Evolutionary conservation across 2,329 filamentous ascomycete genomes (phyloP).

Genomic region (Alternaria novae-zelandiae): DNA sequence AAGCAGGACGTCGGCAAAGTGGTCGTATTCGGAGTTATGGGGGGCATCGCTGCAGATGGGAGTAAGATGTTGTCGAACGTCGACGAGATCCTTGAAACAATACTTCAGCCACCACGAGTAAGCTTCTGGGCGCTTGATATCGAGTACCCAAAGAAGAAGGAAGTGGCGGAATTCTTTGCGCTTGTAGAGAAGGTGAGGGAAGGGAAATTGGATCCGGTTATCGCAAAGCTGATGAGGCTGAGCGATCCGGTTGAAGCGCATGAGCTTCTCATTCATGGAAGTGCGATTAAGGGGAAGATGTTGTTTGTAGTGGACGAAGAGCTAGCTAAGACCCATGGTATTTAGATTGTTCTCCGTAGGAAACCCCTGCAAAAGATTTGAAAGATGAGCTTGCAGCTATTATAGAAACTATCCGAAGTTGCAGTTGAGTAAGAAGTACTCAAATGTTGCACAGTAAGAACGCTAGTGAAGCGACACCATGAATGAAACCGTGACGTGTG

Average conservation of each 20-base stretch:
- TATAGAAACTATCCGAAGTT: no score
- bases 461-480: no score
- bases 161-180: constrained; percentile 9
- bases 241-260: constrained; percentile 11
- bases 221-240: constrained; percentile 7
- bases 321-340: constrained; percentile 2
- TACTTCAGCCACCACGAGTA: constrained; percentile 2
- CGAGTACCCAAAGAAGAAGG: constrained; percentile 3
- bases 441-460: no score
- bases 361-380: no score
- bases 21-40: constrained; percentile 13
- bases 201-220: constrained; percentile 8
- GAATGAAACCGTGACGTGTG: no score
- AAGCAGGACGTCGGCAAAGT: constrained; percentile 12
- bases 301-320: constrained; percentile 11
- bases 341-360: not conserved
- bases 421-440: no score
- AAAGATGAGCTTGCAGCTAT: no score
- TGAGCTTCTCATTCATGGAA: constrained; percentile 9
- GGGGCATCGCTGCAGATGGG: constrained; percentile 8
- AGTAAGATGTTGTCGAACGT: constrained; percentile 2
- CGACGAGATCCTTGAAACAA: not conserved
- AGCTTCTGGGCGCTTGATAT: constrained; percentile 8
- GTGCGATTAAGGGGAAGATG: constrained; percentile 11
- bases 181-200: constrained; percentile 9